Evolutionary conservation across 2,329 filamentous ascomycete genomes (phyloP).

Genomic region (Sordariomycetes sp.): DNA sequence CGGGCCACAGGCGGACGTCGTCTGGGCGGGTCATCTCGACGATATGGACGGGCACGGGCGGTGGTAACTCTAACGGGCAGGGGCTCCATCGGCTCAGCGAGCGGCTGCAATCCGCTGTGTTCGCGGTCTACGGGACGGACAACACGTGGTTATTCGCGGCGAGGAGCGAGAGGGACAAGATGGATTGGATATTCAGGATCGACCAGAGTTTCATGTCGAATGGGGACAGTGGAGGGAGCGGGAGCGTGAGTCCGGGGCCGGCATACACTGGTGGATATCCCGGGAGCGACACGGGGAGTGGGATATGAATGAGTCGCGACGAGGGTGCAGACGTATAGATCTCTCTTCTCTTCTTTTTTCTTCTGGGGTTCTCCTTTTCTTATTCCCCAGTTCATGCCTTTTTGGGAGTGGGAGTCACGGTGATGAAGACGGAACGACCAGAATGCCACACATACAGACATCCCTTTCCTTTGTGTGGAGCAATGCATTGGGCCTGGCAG

Average conservation of each 20-base stretch:
- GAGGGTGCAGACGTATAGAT: not conserved
- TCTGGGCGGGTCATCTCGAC: slow-evolving; percentile 44
- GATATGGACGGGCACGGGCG: slow-evolving; percentile 39
- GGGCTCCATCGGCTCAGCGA: slow-evolving; percentile 45
- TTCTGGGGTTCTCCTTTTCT: not conserved
- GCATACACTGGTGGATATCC: slow-evolving; percentile 5
- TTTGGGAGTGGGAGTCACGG: not conserved
- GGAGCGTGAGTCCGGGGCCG: slow-evolving; percentile 22
- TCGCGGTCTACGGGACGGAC: slow-evolving; percentile 87
- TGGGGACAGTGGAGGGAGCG: slow-evolving; percentile 27
- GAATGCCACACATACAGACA: not conserved
- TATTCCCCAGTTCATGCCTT: not conserved
- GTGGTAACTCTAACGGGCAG: slow-evolving; percentile 19
- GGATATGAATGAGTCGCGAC: not conserved
- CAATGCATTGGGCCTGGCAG: not conserved
- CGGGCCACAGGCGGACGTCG: slow-evolving; percentile 35
- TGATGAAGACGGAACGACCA: not conserved
- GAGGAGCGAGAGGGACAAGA: slow-evolving; percentile 80
- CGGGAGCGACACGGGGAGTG: slow-evolving; percentile 5
- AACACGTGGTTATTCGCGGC: slow-evolving; percentile 95
- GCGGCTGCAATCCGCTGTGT: slow-evolving; percentile 61
- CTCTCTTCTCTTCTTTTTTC: not conserved
- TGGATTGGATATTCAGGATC: slow-evolving; percentile 93
- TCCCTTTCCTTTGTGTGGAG: not conserved
- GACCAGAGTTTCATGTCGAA: slow-evolving; percentile 63